These are phyloP conservation scores for Buxus sempervirens DNA, from an alignment of 164 flowering plant genomes.

Conservation along the genomic window DNA sequence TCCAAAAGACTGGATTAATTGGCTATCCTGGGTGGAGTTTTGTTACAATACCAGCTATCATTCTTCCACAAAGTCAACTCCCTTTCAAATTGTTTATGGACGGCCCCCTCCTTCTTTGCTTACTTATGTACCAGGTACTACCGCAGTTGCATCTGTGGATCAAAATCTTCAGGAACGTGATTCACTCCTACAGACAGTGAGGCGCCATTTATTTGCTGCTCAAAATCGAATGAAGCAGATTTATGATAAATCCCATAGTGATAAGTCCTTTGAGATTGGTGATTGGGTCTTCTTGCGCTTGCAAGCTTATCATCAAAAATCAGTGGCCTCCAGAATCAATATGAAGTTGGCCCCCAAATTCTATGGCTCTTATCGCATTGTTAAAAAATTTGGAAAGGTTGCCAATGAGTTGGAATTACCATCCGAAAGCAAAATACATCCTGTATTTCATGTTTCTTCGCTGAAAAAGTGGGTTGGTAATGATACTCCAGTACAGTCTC, in stretches of 20 bases:
- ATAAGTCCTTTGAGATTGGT: not conserved
- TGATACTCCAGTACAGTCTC: no score
- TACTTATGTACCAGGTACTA: not conserved
- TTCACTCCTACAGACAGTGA: not conserved
- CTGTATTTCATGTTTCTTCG: no score
- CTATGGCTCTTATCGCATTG: not conserved
- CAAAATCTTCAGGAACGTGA: not conserved
- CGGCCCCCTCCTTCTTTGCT: not conserved
- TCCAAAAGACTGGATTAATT: not conserved
- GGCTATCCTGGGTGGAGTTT: conserved; percentile 5
- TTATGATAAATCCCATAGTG: not conserved
- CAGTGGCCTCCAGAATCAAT: not conserved
- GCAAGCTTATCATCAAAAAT: not conserved
- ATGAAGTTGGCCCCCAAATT: not conserved
- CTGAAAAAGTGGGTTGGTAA: no score
- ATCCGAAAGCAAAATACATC: no score
- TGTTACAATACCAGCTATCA: conserved; percentile 1
- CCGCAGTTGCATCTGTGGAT: not conserved
- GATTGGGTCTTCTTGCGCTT: not conserved
- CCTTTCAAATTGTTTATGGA: conserved; percentile 1
- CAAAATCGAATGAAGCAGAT: not conserved
- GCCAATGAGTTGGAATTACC: not conserved
- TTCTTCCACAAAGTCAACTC: not conserved
- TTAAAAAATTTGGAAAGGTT: not conserved
- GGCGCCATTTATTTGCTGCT: not conserved